Percentiles rank a stretch among this genome's conserved stretches.
Evolutionary conservation across 106 monocot genomes (phyloP).

Genomic region (Acanthochlamys bracteata): DNA sequence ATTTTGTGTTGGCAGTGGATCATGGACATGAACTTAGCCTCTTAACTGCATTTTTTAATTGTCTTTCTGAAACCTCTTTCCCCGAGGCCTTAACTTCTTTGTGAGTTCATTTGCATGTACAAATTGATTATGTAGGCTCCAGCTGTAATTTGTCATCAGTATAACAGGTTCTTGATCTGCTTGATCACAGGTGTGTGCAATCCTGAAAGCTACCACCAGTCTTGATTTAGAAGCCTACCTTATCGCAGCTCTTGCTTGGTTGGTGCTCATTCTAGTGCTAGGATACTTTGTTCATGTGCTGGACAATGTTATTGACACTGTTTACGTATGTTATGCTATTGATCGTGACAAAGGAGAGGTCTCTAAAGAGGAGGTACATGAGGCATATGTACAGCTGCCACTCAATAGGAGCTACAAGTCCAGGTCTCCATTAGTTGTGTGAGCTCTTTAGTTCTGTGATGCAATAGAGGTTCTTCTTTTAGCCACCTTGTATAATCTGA

Average conservation of each 20-base stretch:
- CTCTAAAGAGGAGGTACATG: conserved; percentile 67
- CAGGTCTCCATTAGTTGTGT: conserved; percentile 32
- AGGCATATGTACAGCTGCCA: conserved; percentile 63
- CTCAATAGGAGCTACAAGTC: conserved; percentile 48
- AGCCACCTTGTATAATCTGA: neutral
- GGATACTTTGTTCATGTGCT: conserved; percentile 77
- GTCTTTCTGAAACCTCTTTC: too few relatives aligned
- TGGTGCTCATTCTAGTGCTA: conserved; percentile 50
- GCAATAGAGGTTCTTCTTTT: too few relatives aligned
- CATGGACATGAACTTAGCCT: too few relatives aligned
- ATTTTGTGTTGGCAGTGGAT: too few relatives aligned
- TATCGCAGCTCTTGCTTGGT: conserved; percentile 50
- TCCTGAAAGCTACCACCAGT: conserved; percentile 42
- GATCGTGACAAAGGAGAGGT: conserved; percentile 87
- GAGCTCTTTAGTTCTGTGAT: too few relatives aligned
- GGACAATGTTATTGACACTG: conserved; percentile 77
- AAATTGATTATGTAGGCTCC: neutral
- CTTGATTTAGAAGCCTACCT: conserved; percentile 42
- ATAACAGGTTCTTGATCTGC: too few relatives aligned
- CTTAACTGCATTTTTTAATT: too few relatives aligned
- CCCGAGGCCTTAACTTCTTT: too few relatives aligned
- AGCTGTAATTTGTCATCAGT: neutral
- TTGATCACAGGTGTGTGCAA: conserved; percentile 52
- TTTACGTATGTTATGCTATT: conserved; percentile 88
- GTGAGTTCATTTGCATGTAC: too few relatives aligned